Evolutionary conservation across 2,329 filamentous ascomycete genomes (phyloP).

Genomic region (Dactylellina leptospora): DNA sequence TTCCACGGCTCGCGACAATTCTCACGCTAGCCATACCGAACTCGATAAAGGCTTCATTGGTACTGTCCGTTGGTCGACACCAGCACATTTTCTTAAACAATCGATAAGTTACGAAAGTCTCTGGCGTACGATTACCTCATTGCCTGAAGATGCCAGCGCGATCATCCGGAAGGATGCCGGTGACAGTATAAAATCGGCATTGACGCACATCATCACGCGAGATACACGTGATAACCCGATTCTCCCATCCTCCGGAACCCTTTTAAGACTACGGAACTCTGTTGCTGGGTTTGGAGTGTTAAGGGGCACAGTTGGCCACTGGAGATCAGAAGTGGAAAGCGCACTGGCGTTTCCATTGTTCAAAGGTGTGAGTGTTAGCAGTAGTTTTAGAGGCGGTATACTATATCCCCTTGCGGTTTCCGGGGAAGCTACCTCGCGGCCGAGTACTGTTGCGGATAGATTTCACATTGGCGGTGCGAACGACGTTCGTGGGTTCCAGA

Average conservation of each 20-base stretch:
- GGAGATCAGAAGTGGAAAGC: slow-evolving; percentile 83
- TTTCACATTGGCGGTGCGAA: slow-evolving; percentile 95
- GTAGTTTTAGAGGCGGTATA: slow-evolving; percentile 80
- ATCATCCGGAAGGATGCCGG: slow-evolving; percentile 85
- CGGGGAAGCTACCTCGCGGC: slow-evolving; percentile 61
- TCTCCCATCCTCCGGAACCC: slow-evolving; percentile 82
- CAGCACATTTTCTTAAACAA: slow-evolving; percentile 71
- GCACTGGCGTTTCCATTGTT: slow-evolving; percentile 37
- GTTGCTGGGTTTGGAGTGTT: slow-evolving; percentile 87
- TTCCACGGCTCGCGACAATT: slow-evolving; percentile 79
- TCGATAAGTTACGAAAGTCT: slow-evolving; percentile 80
- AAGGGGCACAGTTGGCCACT: slow-evolving; percentile 89
- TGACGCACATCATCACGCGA: slow-evolving; percentile 80
- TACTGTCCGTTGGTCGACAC: slow-evolving; percentile 73
- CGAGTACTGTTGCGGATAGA: slow-evolving; percentile 88
- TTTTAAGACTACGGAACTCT: slow-evolving; percentile 79
- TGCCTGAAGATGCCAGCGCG: slow-evolving; percentile 78
- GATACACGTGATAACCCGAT: slow-evolving; percentile 86
- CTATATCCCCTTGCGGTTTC: slow-evolving; percentile 81
- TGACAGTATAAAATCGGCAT: slow-evolving; percentile 86
- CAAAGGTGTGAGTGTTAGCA: slow-evolving; percentile 82
- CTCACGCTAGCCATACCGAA: slow-evolving; percentile 91
- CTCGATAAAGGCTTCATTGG: slow-evolving; percentile 78
- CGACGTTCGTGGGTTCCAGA: slow-evolving; percentile 90
- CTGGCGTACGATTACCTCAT: slow-evolving; percentile 88